Base-by-base conservation (phyloP, 352 stramenopile species). In the Peronosclerospora sorghi region DNA sequence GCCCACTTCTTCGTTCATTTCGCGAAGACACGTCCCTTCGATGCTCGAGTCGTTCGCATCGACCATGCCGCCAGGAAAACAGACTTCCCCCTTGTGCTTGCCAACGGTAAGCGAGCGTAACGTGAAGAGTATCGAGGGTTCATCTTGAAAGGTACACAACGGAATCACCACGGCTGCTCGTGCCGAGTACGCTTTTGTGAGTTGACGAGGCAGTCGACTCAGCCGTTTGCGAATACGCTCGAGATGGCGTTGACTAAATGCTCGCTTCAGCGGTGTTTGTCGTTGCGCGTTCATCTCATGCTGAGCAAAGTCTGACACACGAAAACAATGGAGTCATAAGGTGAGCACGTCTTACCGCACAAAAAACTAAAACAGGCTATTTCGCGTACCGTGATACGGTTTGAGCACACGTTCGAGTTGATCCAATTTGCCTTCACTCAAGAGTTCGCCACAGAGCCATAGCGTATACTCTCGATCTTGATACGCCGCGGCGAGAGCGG, bases 1-100 rank as follows among this genome's bases (percentile, higher is more conserved):
- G 1, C 88, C 93, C 43, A 98, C 93, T 64, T 98, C 95, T 67
- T 98, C 95, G 36, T 97, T 87, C 92, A 98, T 97, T 66, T 98
- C 95, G 17, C 95, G 75, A 21, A 98, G 63, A 59, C 91, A 97
- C n/a, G 95, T 98, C 45, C 83, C 71, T 35, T 98, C 83, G 51
- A 98, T 98, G 23, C 85, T 96, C 45, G 73, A 89, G 52, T 96
- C 68, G 26, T 75, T 71, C n/a, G 69, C 68, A 58, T 97, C 89
- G 48, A 97, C 85, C 77, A 96, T 97, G 4, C 94, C 95, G 4
- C 95, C 95, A 1, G 95, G 95, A 58, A 98, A 98, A 64, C 93
- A 98, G 8, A 98, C 86, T 64, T 98, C 87, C 24, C 93, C 93
- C 48, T 95, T 95, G 73, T 98, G 91, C 41, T 92, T 95, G 43